Conservation (phyloP, 2,329 filamentous ascomycete species). For the Aspergillus carbonarius region DNA sequence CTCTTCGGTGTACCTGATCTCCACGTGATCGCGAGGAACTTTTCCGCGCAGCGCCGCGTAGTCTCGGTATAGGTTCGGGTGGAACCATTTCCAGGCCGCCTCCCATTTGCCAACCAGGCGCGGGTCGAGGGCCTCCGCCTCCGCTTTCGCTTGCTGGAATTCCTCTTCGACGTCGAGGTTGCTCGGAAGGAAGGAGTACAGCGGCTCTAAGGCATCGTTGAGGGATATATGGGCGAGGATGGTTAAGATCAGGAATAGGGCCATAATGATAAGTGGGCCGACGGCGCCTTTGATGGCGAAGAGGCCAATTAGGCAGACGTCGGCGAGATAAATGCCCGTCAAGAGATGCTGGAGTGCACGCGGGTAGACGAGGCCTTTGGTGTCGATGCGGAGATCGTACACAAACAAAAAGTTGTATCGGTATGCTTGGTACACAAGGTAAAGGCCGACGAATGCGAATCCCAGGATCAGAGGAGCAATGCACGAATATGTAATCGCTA, state of each 20-base stretch:
- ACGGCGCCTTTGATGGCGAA: conserved; percentile 66
- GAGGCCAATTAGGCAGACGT: conserved; percentile 80
- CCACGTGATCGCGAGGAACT: conserved; percentile 59
- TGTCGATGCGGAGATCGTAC: conserved; percentile 76
- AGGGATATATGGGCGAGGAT: conserved; percentile 67
- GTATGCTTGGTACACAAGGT: conserved; percentile 81
- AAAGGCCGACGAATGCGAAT: conserved; percentile 76
- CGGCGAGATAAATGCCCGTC: conserved; percentile 77
- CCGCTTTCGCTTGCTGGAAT: conserved; percentile 40
- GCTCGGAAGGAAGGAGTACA: conserved; percentile 68
- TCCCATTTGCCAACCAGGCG: conserved; percentile 12
- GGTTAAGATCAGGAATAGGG: conserved; percentile 71
- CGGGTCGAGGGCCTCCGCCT: conserved; percentile 16
- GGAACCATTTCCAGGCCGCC: conserved; percentile 50
- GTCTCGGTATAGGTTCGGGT: conserved; percentile 73
- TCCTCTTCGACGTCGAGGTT: conserved; percentile 60
- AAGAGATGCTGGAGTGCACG: conserved; percentile 81
- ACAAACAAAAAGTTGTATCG: conserved; percentile 90
- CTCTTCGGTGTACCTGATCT: conserved; percentile 62
- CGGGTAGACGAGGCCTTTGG: conserved; percentile 84
- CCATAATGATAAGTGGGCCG: conserved; percentile 73
- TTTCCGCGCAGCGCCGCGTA: conserved; percentile 70
- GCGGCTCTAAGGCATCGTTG: conserved; percentile 45
- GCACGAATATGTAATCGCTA: conserved; percentile 79
- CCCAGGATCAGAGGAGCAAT: conserved; percentile 82